Base-by-base conservation (phyloP, 2,329 filamentous ascomycete genomes). In the Cercospora sesami region DNA sequence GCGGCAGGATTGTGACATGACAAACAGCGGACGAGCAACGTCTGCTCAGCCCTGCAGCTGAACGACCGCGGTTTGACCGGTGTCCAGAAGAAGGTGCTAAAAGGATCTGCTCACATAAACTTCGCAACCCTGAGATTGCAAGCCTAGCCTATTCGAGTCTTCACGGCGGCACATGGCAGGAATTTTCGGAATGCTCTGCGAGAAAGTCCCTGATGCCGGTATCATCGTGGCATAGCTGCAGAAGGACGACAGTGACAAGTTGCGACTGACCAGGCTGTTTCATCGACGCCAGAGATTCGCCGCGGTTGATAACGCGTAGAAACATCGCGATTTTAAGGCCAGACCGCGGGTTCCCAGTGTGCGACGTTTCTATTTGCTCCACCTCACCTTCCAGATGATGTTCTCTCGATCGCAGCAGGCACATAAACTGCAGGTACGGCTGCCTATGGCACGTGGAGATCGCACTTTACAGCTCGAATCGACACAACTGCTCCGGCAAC, bases 91-190 rank as follows among this genome's bases (percentile, higher is more conserved):
- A 12, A 23, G 55, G 18, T 53, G 48, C 21, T 53, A 23, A 23
- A 58, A 58, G 55, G 55, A 58, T 58, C 31, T 58, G 53, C n/a
- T 21, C 53, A 57, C 26, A 21, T 33, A 58, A 58, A 58, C 53
- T 33, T 58, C 14, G 31, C 31, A n/a, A 58, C 28, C 55, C 55
- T 31, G 18, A 26, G 21, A 53, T 51, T 51, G 53, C 53, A 33
- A 31, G 55, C 55, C 55, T 58, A 58, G 16, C 55, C 55, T 21
- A 31, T 33, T 58, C 55, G 10, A 36, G 55, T 12, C 18, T 18
- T 16, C 55, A 31, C n/a, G 18, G 55, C 55, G 55, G 18, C 55
- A 58, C 55, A 16, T 23, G 31, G 28, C 55, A 21, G 16, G 55
- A 58, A 33, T 31, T 33, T 58, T 58, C 55, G 18, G 14, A n/a